phyloP scores from a whole-genome alignment of 2,329 filamentous ascomycete genomes.

The Ophiognomonia clavigignenti-juglandacearum region DNA sequence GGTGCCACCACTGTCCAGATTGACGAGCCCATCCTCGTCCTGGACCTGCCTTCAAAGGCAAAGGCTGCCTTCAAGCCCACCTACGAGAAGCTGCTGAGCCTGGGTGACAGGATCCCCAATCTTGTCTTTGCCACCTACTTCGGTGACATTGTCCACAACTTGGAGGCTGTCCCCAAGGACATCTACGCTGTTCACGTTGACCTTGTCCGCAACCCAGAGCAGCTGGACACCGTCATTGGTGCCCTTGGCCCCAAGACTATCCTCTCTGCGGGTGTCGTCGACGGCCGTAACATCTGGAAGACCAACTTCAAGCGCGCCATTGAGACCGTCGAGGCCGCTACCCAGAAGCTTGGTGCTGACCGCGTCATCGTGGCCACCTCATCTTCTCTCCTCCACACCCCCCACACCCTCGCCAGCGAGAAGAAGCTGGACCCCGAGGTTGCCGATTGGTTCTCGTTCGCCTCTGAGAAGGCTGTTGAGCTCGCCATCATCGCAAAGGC shows the following conservation, averaged over 20 bases:
- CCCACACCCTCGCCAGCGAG: slow-evolving; percentile 96
- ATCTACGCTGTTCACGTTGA: slow-evolving; percentile 89
- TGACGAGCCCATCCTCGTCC: slow-evolving; percentile 94
- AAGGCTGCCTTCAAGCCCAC: slow-evolving; percentile 98
- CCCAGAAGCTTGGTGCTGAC: slow-evolving; percentile 95
- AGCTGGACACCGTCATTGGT: slow-evolving; percentile 79
- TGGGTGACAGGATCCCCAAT: slow-evolving; percentile 78
- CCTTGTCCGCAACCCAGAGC: slow-evolving; percentile 96
- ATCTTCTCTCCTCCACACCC: slow-evolving; percentile 95
- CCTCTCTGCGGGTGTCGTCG: slow-evolving; percentile 93
- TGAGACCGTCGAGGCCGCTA: slow-evolving; percentile 79
- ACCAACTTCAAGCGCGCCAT: slow-evolving; percentile 97
- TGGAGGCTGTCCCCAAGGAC: slow-evolving; percentile 76
- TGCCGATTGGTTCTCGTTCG: slow-evolving; percentile 98
- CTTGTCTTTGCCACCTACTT: slow-evolving; percentile 96
- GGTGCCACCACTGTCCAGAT: slow-evolving; percentile 97
- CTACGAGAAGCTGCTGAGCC: slow-evolving; percentile 79
- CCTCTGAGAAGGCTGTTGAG: slow-evolving; percentile 88
- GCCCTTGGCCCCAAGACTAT: slow-evolving; percentile 84
- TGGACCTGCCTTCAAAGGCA: slow-evolving; percentile 82
- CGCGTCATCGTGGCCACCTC: slow-evolving; percentile 96
- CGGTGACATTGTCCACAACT: slow-evolving; percentile 98
- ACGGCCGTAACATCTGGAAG: slow-evolving; percentile 99
- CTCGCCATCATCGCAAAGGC: slow-evolving; percentile 94
- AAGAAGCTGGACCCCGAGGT: slow-evolving; percentile 96